Evolutionary conservation across 2,329 filamentous ascomycete genomes (phyloP), one percentile per base, ranked within the genome.

Genomic region (Cladosporium phlei): DNA sequence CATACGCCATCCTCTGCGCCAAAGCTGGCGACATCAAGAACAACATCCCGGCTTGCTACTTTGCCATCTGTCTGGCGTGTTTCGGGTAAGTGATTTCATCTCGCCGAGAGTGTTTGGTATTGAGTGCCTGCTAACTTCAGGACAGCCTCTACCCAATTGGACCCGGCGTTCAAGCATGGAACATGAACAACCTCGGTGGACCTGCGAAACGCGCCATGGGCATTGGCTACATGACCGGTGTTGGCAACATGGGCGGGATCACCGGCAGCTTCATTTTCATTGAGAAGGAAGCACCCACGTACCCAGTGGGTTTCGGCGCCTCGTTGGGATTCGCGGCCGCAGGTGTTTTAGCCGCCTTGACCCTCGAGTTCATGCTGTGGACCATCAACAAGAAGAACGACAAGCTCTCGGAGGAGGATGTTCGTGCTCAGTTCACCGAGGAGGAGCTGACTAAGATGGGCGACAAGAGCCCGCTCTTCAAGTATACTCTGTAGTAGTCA

Each of bases 171-270:
- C 51, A 48, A 16, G 54, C 60, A 0, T 65, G 61, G 62, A 62
- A 55, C 22, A 50, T 50, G 10, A 56, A 56, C 25, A 65, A 66
- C 47, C 42, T 64, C 1, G 57, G 59, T 2, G 64, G 64, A 0
- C 54, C 61, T 0, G 58, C 56, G 4, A 62, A 67, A 38, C 54
- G 69, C 10, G 66, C 64, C 0, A 63, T 70, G 24, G 66, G 63
- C 0, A 61, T 71, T n/a, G 69, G 64, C 0, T 61, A 67, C 16
- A 66, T 61, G 42, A 68, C 66, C 17, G 61, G 61, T 32, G 50
- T 68, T 4, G 68, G 67, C 3, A 71, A 71, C 33, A 60, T 64
- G 1, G 69, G 69, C 10, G 68, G 69, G 2, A 62, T 71, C n/a
- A 60, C 72, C 8, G 69, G 69, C 0, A 44, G 66, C 33, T 40